phyloP scores from a whole-genome alignment of 2,329 filamentous ascomycete species.

The Ophiostoma quercus region DNA sequence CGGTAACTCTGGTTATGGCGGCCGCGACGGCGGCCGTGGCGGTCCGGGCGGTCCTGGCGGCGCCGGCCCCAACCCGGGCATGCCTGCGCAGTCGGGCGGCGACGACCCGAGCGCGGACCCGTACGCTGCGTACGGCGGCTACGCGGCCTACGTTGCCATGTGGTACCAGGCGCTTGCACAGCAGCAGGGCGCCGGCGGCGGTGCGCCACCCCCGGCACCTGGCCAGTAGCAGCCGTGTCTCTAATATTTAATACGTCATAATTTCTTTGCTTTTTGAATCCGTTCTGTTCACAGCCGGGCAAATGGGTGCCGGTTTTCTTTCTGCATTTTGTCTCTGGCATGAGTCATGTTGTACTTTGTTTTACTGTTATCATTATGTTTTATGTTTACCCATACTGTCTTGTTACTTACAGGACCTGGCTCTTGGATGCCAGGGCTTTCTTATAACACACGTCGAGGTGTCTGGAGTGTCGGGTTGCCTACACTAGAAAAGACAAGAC shows the following conservation, averaged over 20 bases:
- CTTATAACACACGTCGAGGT: neutral
- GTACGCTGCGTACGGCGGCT: constrained; percentile 78
- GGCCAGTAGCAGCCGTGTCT: constrained; percentile 13
- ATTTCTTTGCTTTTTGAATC: too few species aligned
- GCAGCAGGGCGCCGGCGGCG: constrained; percentile 28
- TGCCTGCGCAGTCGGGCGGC: constrained; percentile 39
- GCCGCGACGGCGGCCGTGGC: constrained; percentile 39
- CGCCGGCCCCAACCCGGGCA: constrained; percentile 33
- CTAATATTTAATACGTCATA: neutral
- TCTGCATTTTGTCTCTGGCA: neutral
- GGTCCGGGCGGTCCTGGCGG: constrained; percentile 30
- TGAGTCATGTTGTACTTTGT: neutral
- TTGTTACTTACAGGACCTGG: neutral
- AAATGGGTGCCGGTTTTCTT: neutral
- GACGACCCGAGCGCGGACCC: constrained; percentile 55
- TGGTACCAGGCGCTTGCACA: constrained; percentile 66
- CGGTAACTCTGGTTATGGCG: constrained; percentile 46
- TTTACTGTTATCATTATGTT: neutral
- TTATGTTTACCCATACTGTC: neutral
- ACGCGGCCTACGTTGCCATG: constrained; percentile 71
- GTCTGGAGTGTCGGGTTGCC: too few species aligned
- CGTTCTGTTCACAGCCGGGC: too few species aligned
- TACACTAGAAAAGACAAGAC: neutral
- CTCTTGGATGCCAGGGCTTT: neutral
- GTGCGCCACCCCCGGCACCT: constrained; percentile 21